Conservation (phyloP, 1,284 basidiomycete species). For the Rhodotorula mucilaginosa region DNA sequence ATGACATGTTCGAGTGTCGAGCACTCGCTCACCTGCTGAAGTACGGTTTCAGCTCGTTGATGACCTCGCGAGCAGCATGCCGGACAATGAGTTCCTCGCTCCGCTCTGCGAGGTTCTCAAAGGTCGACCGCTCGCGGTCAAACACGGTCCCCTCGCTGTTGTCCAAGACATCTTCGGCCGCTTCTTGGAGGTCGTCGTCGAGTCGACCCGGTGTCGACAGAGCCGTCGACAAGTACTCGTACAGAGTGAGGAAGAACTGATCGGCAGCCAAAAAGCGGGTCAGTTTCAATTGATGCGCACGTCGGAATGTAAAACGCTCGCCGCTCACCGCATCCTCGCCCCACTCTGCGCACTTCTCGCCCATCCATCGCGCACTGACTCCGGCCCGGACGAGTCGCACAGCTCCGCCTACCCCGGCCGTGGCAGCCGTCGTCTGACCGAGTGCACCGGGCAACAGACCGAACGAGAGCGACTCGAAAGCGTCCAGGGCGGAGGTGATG, state of each 20-base stretch:
- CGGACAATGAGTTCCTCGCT: slow-evolving; percentile 81
- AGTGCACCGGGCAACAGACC: slow-evolving; percentile 85
- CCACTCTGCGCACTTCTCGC: slow-evolving; percentile 68
- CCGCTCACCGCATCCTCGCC: slow-evolving; percentile 74
- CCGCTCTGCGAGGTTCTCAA: slow-evolving; percentile 61
- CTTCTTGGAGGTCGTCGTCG: slow-evolving; percentile 51
- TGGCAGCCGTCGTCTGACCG: slow-evolving; percentile 66
- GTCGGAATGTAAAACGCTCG: background rate
- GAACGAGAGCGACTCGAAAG: slow-evolving; percentile 85
- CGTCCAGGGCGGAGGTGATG: slow-evolving; percentile 79
- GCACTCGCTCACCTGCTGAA: slow-evolving; percentile 55
- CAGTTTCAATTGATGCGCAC: background rate
- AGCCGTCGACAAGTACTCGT: slow-evolving; percentile 65
- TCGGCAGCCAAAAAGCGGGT: background rate
- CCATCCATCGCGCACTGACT: slow-evolving; percentile 70
- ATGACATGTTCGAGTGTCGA: background rate
- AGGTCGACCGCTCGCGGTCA: slow-evolving; percentile 52
- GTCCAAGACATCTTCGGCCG: slow-evolving; percentile 43
- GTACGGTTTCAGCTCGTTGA: slow-evolving; percentile 68
- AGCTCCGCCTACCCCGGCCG: slow-evolving; percentile 70
- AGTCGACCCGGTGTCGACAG: slow-evolving; percentile 57
- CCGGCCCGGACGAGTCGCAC: slow-evolving; percentile 77
- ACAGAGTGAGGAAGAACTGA: slow-evolving; percentile 85
- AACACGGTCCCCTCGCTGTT: slow-evolving; percentile 50
- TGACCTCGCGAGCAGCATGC: slow-evolving; percentile 74